These are phyloP conservation scores for Lepidium didymum DNA, from an alignment of 345 rosid species.

Conservation along the genomic window DNA sequence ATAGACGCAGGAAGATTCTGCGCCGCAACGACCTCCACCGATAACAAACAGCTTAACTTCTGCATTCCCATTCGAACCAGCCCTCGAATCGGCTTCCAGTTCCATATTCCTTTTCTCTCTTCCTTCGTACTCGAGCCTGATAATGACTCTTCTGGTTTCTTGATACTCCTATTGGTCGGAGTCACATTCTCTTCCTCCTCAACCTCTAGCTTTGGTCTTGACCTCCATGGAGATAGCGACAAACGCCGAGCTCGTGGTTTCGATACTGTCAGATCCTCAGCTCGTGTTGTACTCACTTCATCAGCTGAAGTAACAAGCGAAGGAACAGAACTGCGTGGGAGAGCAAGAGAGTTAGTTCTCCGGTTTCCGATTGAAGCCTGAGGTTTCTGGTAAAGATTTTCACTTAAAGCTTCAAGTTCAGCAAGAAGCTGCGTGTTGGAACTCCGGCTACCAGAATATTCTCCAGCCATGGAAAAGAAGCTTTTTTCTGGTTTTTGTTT, in stretches of 20 bases:
- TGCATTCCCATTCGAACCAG: constrained; percentile 78
- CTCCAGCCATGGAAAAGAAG: constrained; percentile 34
- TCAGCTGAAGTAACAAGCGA: constrained; percentile 28
- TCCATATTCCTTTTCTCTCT: constrained; percentile 81
- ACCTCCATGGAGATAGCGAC: constrained; percentile 92
- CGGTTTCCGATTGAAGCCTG: constrained; percentile 38
- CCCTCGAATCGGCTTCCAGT: constrained; percentile 89
- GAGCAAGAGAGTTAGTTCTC: constrained; percentile 79
- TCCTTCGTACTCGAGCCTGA: not conserved
- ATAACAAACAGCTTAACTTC: constrained; percentile 77
- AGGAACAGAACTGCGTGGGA: constrained; percentile 63
- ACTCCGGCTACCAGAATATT: constrained; percentile 44
- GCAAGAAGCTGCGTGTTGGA: constrained; percentile 69
- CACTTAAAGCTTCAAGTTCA: constrained; percentile 79
- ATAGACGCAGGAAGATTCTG: constrained; percentile 86
- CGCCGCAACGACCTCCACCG: constrained; percentile 74
- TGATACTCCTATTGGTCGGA: constrained; percentile 23
- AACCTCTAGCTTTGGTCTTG: constrained; percentile 60
- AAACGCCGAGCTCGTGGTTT: constrained; percentile 53
- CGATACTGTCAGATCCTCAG: constrained; percentile 23
- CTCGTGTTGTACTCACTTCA: constrained; percentile 27
- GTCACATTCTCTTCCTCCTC: constrained; percentile 26
- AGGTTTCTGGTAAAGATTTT: constrained; percentile 69
- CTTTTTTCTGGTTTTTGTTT: not conserved
- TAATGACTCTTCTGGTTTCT: constrained; percentile 23